These are phyloP conservation scores for Scheffersomyces coipomensis DNA, from an alignment of 805 yeast genomes.

Conservation along the genomic window DNA sequence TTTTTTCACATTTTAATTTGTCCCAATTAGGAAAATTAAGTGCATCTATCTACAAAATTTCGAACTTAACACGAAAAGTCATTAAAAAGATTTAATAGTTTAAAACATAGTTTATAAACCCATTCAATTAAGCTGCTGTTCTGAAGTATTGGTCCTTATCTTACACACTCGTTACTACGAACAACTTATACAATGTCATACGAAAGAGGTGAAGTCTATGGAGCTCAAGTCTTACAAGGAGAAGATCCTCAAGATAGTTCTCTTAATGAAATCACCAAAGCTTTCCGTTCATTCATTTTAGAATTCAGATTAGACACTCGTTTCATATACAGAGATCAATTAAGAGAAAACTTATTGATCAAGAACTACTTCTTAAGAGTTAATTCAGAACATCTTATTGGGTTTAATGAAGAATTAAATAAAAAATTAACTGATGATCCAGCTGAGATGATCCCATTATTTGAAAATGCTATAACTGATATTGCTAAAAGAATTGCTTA, in stretches of 20 bases:
- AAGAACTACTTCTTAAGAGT: slow-evolving; percentile 72
- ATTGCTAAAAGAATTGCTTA: slow-evolving; percentile 75
- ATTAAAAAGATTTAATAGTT: no score
- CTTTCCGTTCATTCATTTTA: slow-evolving; percentile 77
- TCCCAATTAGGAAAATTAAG: no score
- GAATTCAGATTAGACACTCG: slow-evolving; percentile 83
- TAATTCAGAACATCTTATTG: slow-evolving; percentile 78
- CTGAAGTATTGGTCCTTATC: no score
- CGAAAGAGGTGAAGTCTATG: slow-evolving; percentile 68
- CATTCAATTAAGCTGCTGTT: no score
- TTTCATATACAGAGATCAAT: slow-evolving; percentile 86
- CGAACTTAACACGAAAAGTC: no score
- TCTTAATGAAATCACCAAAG: slow-evolving; percentile 67
- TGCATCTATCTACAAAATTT: no score
- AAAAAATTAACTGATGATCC: slow-evolving; percentile 86
- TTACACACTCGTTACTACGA: no score
- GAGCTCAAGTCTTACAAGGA: slow-evolving; percentile 86
- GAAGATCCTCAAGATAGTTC: slow-evolving; percentile 66
- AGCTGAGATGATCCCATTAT: slow-evolving; percentile 78
- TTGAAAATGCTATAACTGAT: slow-evolving; percentile 79
- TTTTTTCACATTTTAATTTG: no score
- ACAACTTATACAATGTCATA: slow-evolving; percentile 64
- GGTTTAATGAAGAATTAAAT: slow-evolving; percentile 85
- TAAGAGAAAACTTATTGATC: slow-evolving; percentile 81
- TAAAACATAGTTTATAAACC: no score